These are phyloP conservation scores for Drechmeria coniospora DNA, from an alignment of 2,329 filamentous ascomycete species.

Conservation along the genomic window DNA sequence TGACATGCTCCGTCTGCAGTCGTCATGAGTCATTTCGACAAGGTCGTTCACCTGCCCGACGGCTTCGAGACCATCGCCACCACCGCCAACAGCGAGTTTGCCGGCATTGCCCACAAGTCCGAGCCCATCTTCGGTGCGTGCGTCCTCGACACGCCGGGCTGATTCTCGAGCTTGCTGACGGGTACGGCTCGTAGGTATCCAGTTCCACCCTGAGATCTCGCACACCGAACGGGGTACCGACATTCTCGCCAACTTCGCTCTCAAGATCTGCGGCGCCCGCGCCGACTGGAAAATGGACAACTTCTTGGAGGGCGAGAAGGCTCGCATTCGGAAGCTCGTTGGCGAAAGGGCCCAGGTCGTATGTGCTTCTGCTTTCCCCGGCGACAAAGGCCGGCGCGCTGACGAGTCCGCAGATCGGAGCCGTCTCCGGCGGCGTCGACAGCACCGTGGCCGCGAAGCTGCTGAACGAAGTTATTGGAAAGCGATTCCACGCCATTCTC, in stretches of 20 bases:
- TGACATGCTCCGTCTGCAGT: conserved; percentile 24
- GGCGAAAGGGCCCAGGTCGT: conserved; percentile 70
- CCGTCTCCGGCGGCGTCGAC: conserved; percentile 63
- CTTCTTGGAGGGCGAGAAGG: conserved; percentile 69
- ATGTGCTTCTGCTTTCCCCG: no score
- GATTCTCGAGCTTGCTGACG: conserved; percentile 2
- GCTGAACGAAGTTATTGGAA: conserved; percentile 67
- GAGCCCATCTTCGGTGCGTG: conserved; percentile 52
- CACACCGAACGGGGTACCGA: conserved; percentile 43
- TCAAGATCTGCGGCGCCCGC: conserved; percentile 63
- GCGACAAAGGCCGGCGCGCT: no score
- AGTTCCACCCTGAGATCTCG: conserved; percentile 75
- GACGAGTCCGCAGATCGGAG: no score
- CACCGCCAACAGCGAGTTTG: conserved; percentile 62
- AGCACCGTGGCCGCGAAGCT: conserved; percentile 75
- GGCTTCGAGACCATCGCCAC: conserved; percentile 60
- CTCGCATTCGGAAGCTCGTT: conserved; percentile 65
- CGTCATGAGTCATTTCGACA: conserved; percentile 85
- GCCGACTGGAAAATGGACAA: conserved; percentile 75
- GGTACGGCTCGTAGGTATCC: conserved; percentile 37
- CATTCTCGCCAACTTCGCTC: conserved; percentile 67
- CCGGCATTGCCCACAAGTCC: conserved; percentile 57
- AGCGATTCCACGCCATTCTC: conserved; percentile 49
- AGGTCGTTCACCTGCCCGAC: conserved; percentile 58
- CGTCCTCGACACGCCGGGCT: background rate